A percentile compares a stretch with the other conserved stretches of the same genome.
phyloP scores from a whole-genome alignment of 208 protist genomes.

The Crithidia sp. region DNA sequence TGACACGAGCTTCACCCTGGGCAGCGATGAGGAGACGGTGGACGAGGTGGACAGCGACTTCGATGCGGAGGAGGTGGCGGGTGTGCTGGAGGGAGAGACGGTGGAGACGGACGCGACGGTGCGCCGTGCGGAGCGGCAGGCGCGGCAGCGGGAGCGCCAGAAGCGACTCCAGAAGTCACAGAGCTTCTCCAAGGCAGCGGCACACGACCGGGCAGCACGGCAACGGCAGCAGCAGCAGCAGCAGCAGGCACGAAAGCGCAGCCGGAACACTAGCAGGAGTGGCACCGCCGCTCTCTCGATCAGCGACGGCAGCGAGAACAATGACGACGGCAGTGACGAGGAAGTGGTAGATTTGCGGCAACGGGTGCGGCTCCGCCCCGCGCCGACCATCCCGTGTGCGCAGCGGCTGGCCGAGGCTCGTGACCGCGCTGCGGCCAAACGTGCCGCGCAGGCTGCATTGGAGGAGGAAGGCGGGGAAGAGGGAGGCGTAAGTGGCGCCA shows the following conservation, averaged over 20 bases:
- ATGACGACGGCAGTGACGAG: slow-evolving; percentile 5
- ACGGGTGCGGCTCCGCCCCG: slow-evolving; percentile 41
- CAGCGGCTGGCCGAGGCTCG: slow-evolving; percentile 52
- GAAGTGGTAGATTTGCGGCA: slow-evolving; percentile 33
- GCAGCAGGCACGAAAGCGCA: neutral
- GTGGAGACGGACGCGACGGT: slow-evolving; percentile 63
- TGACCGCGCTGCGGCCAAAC: slow-evolving; percentile 41
- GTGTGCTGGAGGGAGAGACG: slow-evolving; percentile 32
- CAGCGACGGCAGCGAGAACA: slow-evolving; percentile 1
- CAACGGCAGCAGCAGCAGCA: neutral
- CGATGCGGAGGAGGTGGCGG: slow-evolving; percentile 61
- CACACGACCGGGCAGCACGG: slow-evolving; percentile 13
- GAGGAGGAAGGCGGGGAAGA: neutral
- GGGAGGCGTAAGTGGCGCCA: neutral
- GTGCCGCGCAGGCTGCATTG: slow-evolving; percentile 25
- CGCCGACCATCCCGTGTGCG: slow-evolving; percentile 61
- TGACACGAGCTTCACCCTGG: slow-evolving; percentile 66
- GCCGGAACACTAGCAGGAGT: too few relatives aligned
- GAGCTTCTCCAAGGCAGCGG: slow-evolving; percentile 24
- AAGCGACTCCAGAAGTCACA: slow-evolving; percentile 34
- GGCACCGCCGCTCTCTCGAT: neutral
- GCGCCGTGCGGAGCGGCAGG: slow-evolving; percentile 56
- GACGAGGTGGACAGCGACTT: slow-evolving; percentile 84
- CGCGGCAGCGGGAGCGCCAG: slow-evolving; percentile 32
- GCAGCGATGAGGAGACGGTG: slow-evolving; percentile 62